Conservation (phyloP, 192 early-diverging fungal genomes). For the Radiomyces spectabilis region DNA sequence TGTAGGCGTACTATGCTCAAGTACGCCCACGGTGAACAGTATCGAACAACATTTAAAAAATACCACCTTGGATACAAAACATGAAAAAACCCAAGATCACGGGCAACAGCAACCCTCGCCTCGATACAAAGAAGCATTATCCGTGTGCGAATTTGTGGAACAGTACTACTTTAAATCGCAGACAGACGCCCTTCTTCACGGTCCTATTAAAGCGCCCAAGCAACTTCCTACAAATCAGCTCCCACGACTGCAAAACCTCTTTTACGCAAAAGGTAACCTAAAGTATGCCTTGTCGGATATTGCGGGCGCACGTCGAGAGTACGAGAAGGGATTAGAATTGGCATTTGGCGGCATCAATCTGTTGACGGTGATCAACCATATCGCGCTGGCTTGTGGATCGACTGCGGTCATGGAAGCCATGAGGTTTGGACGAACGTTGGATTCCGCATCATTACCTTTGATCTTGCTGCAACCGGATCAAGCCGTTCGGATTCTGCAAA, state of each 20-base stretch:
- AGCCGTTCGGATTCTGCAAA: conserved; percentile 46
- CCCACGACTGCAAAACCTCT: conserved; percentile 73
- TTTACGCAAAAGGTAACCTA: conserved; percentile 86
- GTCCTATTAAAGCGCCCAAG: conserved; percentile 25
- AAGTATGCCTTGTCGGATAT: conserved; percentile 70
- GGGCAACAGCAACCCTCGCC: no score
- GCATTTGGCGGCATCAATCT: conserved; percentile 47
- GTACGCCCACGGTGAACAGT: no score
- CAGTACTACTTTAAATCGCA: conserved; percentile 32
- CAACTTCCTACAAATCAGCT: conserved; percentile 54
- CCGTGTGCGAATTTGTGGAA: conserved; percentile 78
- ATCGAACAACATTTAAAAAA: no score
- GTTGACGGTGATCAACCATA: conserved; percentile 20
- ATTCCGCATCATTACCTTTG: conserved; percentile 37
- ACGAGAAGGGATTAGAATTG: conserved; percentile 73
- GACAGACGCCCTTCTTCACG: background rate
- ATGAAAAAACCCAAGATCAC: no score
- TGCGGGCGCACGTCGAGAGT: conserved; percentile 63
- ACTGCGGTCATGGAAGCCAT: no score
- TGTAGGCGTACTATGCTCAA: conserved; percentile 70
- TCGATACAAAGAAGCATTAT: conserved; percentile 71
- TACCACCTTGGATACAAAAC: no score
- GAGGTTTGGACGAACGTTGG: no score
- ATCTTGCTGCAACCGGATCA: conserved; percentile 60
- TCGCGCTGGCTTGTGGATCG: background rate